These are phyloP conservation scores for Posidonia australis DNA, from an alignment of 106 monocot species.

Conservation along the genomic window DNA sequence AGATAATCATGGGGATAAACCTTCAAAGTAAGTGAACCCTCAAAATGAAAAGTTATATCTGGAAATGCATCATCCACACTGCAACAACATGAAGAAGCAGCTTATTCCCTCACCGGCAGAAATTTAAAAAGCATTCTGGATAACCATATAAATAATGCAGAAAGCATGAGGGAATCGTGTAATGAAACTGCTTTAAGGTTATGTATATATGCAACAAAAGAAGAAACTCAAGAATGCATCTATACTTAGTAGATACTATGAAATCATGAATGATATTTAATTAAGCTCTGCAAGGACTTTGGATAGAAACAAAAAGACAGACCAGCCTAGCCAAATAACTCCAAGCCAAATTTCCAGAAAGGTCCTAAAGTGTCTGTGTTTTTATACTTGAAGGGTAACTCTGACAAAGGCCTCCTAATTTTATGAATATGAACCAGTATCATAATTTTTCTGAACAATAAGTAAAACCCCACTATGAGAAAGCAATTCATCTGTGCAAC, in stretches of 20 bases:
- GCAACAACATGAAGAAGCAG: slow-evolving; percentile 11
- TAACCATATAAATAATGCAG: too few relatives aligned
- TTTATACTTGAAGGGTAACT: not conserved
- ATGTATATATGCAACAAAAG: too few relatives aligned
- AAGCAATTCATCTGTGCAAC: not conserved
- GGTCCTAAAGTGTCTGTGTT: not conserved
- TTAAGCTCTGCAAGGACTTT: too few relatives aligned
- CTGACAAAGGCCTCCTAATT: not conserved
- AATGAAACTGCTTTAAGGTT: too few relatives aligned
- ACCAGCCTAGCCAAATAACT: too few relatives aligned
- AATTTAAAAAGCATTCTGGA: too few relatives aligned
- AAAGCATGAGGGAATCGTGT: too few relatives aligned
- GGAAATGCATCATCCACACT: slow-evolving; percentile 66
- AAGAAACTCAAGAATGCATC: too few relatives aligned
- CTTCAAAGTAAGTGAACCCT: slow-evolving; percentile 32
- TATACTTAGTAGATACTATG: too few relatives aligned
- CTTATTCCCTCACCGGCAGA: not conserved
- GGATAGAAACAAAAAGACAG: too few relatives aligned
- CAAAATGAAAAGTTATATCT: slow-evolving; percentile 46
- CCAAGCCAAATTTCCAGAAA: too few relatives aligned
- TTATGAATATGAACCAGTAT: not conserved
- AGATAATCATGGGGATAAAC: slow-evolving; percentile 80
- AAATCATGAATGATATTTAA: too few relatives aligned
- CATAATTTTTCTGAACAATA: not conserved
- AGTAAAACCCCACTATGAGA: not conserved